Evolutionary conservation across 2,329 filamentous ascomycete genomes (phyloP).

Genomic region (Sarocladium oryzae): DNA sequence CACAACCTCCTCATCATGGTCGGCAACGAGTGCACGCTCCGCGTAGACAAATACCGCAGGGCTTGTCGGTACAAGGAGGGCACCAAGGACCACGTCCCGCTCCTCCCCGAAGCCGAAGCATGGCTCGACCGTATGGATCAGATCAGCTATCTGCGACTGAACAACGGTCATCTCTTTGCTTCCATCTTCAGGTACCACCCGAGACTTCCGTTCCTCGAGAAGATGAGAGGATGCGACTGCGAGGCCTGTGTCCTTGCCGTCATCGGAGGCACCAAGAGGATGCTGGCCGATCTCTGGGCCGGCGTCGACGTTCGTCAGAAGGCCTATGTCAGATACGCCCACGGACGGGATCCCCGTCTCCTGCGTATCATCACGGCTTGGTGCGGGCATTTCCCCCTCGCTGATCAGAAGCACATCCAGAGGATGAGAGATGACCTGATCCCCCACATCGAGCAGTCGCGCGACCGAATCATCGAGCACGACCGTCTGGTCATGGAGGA

Average conservation of each 20-base stretch:
- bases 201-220: constrained; percentile 1
- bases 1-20: constrained; percentile 37
- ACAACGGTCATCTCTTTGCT: constrained; percentile 24
- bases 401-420: background rate
- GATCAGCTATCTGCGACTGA: constrained; percentile 31
- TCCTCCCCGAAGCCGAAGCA: constrained; percentile 10
- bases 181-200: constrained; percentile 22
- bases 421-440: background rate
- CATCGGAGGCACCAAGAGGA: constrained; percentile 35
- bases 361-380: background rate
- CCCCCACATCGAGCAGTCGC: background rate
- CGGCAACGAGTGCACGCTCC: constrained; percentile 32
- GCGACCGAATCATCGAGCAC: background rate
- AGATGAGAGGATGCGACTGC: constrained; percentile 31
- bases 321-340: background rate
- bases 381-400: background rate
- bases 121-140: constrained; percentile 23
- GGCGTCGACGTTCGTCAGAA: constrained; percentile 31
- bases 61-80: background rate
- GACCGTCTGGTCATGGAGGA: background rate
- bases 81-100: background rate
- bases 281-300: constrained; percentile 40
- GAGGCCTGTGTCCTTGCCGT: constrained; percentile 47
- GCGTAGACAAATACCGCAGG: constrained; percentile 21
- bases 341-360: background rate